Percentiles rank a stretch among this genome's conserved stretches.
These are phyloP conservation scores for Leccinum variicolor DNA, from an alignment of 768 basidiomycete genomes.

Conservation along the genomic window DNA sequence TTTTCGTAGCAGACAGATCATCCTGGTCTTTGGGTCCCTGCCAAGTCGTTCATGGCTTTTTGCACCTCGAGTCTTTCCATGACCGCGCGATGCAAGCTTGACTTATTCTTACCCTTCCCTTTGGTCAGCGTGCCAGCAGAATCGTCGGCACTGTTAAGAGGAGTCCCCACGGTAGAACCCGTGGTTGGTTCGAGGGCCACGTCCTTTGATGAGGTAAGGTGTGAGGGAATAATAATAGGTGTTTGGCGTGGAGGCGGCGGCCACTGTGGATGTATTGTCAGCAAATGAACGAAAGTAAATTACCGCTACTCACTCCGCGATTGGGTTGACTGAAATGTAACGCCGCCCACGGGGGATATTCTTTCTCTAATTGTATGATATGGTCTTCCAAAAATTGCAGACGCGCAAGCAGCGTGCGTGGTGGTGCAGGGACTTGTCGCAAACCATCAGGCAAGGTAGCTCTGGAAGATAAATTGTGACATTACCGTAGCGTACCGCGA, in stretches of 20 bases:
- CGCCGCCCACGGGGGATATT: conserved; percentile 85
- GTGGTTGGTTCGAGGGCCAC: conserved; percentile 13
- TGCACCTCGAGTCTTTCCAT: conserved; percentile 74
- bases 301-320: conserved; percentile 56
- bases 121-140: conserved; percentile 10
- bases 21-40: conserved; percentile 17
- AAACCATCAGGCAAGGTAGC: conserved; percentile 3
- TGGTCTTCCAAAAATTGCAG: conserved; percentile 75
- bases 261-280: conserved; percentile 49
- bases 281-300: not conserved
- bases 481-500: conserved; percentile 72
- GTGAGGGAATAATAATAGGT: conserved; percentile 74
- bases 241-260: conserved; percentile 77
- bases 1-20: conserved; percentile 4
- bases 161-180: conserved; percentile 1
- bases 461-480: conserved; percentile 2
- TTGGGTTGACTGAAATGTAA: conserved; percentile 86
- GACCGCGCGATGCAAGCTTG: conserved; percentile 70
- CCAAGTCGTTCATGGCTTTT: conserved; percentile 58
- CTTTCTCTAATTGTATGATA: conserved; percentile 70
- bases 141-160: conserved; percentile 14
- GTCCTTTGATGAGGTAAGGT: conserved; percentile 42
- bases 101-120: conserved; percentile 42
- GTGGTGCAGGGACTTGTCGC: conserved; percentile 63
- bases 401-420: conserved; percentile 59